phyloP scores from a whole-genome alignment of 768 basidiomycete species.

The Nidula microcarpa region DNA sequence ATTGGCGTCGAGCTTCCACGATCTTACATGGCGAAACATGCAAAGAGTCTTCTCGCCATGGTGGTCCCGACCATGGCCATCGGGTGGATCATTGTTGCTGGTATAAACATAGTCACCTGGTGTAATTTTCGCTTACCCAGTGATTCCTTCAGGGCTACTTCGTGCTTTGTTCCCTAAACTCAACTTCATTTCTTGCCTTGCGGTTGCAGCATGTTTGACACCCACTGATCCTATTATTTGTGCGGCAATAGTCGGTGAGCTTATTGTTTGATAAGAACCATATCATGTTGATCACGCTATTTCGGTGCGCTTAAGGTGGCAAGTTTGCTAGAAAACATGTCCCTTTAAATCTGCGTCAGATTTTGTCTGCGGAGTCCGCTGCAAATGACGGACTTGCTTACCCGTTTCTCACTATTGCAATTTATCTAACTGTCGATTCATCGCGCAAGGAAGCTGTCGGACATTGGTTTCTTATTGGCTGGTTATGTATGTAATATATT shows the following conservation, averaged over 20 bases:
- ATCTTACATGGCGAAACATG: conserved; percentile 80
- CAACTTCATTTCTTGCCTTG: conserved; percentile 71
- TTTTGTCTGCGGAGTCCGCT: conserved; percentile 87
- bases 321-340: conserved; percentile 70
- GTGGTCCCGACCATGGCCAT: conserved; percentile 84
- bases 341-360: conserved; percentile 69
- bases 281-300: background rate
- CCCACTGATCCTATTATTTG: conserved; percentile 96
- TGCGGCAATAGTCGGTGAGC: conserved; percentile 71
- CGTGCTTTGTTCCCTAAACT: conserved; percentile 70
- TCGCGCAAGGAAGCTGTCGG: conserved; percentile 61
- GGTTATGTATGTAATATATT: conserved; percentile 55
- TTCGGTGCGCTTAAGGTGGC: conserved; percentile 42
- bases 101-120: conserved; percentile 29
- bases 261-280: background rate
- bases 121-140: background rate
- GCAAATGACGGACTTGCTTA: conserved; percentile 96
- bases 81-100: conserved; percentile 76
- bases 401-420: conserved; percentile 82
- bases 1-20: conserved; percentile 92
- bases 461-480: conserved; percentile 86
- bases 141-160: conserved; percentile 47
- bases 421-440: conserved; percentile 79
- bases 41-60: conserved; percentile 63
- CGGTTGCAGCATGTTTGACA: conserved; percentile 85